Evolutionary conservation across 2,329 filamentous ascomycete genomes (phyloP).

Genomic region (Pseudogymnoascus sp.): DNA sequence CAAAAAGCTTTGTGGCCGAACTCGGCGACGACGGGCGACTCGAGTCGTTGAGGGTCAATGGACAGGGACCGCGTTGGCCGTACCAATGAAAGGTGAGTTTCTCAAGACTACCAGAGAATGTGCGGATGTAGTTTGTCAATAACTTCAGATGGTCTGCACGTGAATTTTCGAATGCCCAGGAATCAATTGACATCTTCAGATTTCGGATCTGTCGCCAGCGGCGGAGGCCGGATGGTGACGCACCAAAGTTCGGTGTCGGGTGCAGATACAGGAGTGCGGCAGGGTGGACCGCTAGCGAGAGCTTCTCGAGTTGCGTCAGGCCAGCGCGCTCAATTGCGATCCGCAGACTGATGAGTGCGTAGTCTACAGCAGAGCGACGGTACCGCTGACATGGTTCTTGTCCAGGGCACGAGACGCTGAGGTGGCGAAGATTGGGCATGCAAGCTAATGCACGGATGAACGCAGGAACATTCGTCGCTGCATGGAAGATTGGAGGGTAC

Average conservation of each 20-base stretch:
- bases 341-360: constrained; percentile 78
- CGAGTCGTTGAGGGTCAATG: constrained; percentile 51
- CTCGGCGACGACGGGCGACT: constrained; percentile 43
- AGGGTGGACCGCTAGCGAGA: constrained; percentile 72
- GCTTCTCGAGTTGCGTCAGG: constrained; percentile 56
- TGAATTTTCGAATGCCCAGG: constrained; percentile 56
- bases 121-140: constrained; percentile 72
- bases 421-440: constrained; percentile 63
- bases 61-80: constrained; percentile 65
- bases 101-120: constrained; percentile 59
- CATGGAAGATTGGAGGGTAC: constrained; percentile 84
- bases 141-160: constrained; percentile 69
- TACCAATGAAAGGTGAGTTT: constrained; percentile 74
- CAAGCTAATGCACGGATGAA: constrained; percentile 70
- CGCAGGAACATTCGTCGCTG: constrained; percentile 77
- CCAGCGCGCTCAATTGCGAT: constrained; percentile 73
- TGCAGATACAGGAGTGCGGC: constrained; percentile 72
- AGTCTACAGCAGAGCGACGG: constrained; percentile 74
- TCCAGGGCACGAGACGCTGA: constrained; percentile 70
- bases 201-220: constrained; percentile 74
- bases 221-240: constrained; percentile 62
- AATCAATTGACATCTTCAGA: constrained; percentile 65
- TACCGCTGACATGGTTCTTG: constrained; percentile 64
- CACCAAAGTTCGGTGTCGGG: constrained; percentile 66
- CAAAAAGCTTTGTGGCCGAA: constrained; percentile 55